Conservation (phyloP, 2,329 filamentous ascomycete species). For the Phaeosphaeria sp. region DNA sequence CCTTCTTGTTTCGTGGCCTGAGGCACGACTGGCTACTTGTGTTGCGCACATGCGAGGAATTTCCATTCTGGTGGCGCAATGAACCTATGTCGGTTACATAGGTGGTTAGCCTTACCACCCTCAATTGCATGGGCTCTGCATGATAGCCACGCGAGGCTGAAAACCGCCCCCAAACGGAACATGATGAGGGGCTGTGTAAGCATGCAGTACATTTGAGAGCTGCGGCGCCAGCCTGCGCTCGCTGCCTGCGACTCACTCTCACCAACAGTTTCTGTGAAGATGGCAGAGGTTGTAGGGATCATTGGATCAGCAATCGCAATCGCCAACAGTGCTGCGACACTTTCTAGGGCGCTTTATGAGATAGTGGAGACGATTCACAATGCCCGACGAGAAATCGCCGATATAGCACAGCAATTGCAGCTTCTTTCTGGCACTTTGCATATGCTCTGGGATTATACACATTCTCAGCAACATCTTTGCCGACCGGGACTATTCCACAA, state of each 20-base stretch:
- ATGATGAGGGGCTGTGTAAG: slow-evolving; percentile 12
- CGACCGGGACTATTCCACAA: slow-evolving; percentile 14
- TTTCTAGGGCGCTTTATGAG: slow-evolving; percentile 22
- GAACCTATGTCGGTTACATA: not conserved
- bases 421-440: slow-evolving; percentile 12
- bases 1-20: too few relatives aligned
- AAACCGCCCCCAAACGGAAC: slow-evolving; percentile 4
- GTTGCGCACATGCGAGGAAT: too few relatives aligned
- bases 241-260: not conserved
- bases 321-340: slow-evolving; percentile 19
- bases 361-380: slow-evolving; percentile 22
- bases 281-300: slow-evolving; percentile 12
- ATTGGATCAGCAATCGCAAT: slow-evolving; percentile 19
- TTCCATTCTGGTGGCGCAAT: not conserved
- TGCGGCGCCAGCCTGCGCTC: too few relatives aligned
- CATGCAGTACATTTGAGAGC: not conserved
- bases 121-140: not conserved
- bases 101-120: not conserved
- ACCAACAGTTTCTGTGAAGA: slow-evolving; percentile 2
- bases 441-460: slow-evolving; percentile 11
- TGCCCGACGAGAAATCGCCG: slow-evolving; percentile 22
- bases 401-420: slow-evolving; percentile 18
- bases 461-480: slow-evolving; percentile 10
- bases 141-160: not conserved
- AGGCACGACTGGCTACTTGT: too few relatives aligned